These are phyloP conservation scores for Camelina sativa DNA, from an alignment of 345 rosid genomes.

Conservation along the genomic window DNA sequence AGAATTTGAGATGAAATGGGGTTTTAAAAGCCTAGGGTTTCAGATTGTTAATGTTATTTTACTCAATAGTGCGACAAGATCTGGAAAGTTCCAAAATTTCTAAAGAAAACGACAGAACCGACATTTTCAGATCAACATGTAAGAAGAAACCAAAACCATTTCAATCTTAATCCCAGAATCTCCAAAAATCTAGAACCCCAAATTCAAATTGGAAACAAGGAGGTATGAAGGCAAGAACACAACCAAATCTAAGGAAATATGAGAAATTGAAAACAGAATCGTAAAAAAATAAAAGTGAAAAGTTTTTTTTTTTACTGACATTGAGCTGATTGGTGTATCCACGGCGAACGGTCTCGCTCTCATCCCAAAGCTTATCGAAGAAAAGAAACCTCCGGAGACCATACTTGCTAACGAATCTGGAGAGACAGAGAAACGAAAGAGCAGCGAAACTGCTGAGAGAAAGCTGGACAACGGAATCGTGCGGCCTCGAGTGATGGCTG, in stretches of 20 bases:
- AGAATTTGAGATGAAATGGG: conserved; percentile 1
- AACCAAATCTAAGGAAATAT: conserved; percentile 5
- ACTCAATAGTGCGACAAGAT: not conserved
- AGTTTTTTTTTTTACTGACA: conserved; percentile 47
- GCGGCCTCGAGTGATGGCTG: conserved; percentile 68
- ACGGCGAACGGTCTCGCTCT: conserved; percentile 75
- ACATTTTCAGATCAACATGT: not conserved
- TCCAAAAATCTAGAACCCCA: conserved; percentile 16
- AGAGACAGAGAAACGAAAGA: conserved; percentile 70
- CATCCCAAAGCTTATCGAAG: conserved; percentile 90
- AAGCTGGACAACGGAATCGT: conserved; percentile 78
- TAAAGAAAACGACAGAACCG: conserved; percentile 16
- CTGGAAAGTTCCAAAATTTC: not conserved
- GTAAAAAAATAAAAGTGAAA: not conserved
- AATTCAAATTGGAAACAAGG: conserved; percentile 23
- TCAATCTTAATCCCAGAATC: not conserved
- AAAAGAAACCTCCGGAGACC: conserved; percentile 83
- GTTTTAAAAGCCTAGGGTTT: not conserved
- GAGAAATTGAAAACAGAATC: not conserved
- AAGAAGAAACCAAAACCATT: conserved; percentile 11
- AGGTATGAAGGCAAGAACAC: not conserved
- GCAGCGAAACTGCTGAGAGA: conserved; percentile 74
- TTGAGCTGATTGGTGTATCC: conserved; percentile 81
- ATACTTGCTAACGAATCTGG: conserved; percentile 63
- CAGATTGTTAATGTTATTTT: not conserved